Evolutionary conservation across 192 early-diverging fungal genomes (phyloP).

Genomic region (Chytriomyces hyalinus): DNA sequence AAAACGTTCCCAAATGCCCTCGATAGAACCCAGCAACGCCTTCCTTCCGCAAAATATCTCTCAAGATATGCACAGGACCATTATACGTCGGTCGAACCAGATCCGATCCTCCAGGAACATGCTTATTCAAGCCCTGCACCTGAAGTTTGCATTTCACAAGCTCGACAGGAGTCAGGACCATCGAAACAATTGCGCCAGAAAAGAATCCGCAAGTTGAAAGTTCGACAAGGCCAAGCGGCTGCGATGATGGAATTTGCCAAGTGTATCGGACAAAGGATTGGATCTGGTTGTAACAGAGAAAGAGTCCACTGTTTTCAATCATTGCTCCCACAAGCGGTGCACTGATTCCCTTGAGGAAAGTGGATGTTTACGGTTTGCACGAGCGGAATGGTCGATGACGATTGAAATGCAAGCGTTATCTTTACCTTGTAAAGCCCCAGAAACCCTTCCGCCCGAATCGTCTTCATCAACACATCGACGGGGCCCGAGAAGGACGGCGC

Average conservation of each 20-base stretch:
- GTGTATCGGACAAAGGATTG: constrained; percentile 69
- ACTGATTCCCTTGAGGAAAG: constrained; percentile 71
- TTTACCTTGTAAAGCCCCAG: constrained; percentile 86
- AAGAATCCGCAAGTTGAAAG: constrained; percentile 81
- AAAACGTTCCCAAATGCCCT: constrained; percentile 81
- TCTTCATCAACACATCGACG: constrained; percentile 79
- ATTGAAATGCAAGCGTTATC: no score
- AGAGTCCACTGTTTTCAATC: constrained; percentile 91
- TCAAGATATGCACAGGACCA: constrained; percentile 66
- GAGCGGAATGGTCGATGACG: not conserved
- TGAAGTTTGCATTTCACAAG: constrained; percentile 96
- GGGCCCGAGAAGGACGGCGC: constrained; percentile 71
- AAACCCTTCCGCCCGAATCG: constrained; percentile 78
- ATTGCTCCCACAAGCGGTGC: constrained; percentile 92
- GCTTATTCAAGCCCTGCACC: constrained; percentile 72
- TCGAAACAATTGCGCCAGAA: constrained; percentile 83
- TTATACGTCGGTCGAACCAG: constrained; percentile 25
- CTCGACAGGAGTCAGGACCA: constrained; percentile 94
- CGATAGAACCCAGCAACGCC: constrained; percentile 76
- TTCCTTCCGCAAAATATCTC: constrained; percentile 54
- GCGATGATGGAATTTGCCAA: not conserved
- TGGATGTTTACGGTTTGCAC: not conserved
- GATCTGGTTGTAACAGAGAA: constrained; percentile 85
- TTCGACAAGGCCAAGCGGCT: constrained; percentile 64
- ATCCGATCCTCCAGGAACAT: not conserved